Evolutionary conservation across 192 early-diverging fungal species (phyloP).

Genomic region (Entophlyctis helioformis): DNA sequence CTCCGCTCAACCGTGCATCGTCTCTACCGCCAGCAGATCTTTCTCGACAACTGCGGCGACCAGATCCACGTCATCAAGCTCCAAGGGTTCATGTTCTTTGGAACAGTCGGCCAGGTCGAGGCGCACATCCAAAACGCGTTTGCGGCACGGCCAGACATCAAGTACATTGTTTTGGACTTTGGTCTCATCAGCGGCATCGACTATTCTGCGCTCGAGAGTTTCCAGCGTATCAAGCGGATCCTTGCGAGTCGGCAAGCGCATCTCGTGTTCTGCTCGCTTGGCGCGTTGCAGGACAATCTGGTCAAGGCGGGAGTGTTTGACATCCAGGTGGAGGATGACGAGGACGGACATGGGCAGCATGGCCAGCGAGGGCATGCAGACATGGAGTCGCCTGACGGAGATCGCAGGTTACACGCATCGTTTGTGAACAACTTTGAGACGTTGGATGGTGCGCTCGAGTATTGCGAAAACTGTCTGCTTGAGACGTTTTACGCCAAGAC

Average conservation of each 20-base stretch:
- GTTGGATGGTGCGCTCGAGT: slow-evolving; percentile 83
- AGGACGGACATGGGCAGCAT: slow-evolving; percentile 2
- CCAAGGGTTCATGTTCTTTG: slow-evolving; percentile 95
- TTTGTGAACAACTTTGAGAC: slow-evolving; percentile 65
- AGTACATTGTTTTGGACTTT: slow-evolving; percentile 85
- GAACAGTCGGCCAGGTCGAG: slow-evolving; percentile 67
- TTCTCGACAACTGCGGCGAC: slow-evolving; percentile 66
- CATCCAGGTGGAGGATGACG: slow-evolving; percentile 50
- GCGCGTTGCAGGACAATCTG: slow-evolving; percentile 10
- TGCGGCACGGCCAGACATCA: slow-evolving; percentile 49
- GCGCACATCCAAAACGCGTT: slow-evolving; percentile 14
- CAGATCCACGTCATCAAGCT: slow-evolving; percentile 82
- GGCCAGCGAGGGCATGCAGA: too few relatives aligned
- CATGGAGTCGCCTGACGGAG: too few relatives aligned
- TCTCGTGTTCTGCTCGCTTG: slow-evolving; percentile 70
- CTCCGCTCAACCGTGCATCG: slow-evolving; percentile 81
- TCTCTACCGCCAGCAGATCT: slow-evolving; percentile 76
- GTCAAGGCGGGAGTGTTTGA: slow-evolving; percentile 28
- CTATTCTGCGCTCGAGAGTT: slow-evolving; percentile 82
- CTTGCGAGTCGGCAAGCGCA: slow-evolving; percentile 57
- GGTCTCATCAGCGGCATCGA: slow-evolving; percentile 60
- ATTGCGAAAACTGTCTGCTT: slow-evolving; percentile 84
- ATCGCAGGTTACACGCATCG: too few relatives aligned
- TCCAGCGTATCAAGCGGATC: slow-evolving; percentile 71
- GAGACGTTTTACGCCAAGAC: slow-evolving; percentile 49